Evolutionary conservation across 768 basidiomycete species (phyloP), one percentile per base, ranked within the genome.

Genomic region (Tephrocybe sp.): DNA sequence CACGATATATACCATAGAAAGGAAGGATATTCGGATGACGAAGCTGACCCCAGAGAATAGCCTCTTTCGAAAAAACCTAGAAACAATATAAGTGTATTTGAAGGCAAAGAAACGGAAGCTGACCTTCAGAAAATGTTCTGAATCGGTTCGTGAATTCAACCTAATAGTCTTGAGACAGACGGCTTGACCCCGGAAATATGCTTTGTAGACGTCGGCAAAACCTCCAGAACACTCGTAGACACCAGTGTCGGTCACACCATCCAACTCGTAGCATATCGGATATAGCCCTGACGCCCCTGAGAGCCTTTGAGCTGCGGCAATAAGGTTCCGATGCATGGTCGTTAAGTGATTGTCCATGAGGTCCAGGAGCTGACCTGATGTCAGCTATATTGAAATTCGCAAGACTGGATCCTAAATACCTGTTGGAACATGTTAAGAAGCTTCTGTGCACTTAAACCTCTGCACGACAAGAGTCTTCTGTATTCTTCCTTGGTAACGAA

Each of bases 21-120:
- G 19, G 34, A 14, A 50, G 41, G 12, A 50, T 35, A 31, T 50
- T 50, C 23, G 19, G 49, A n/a, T 50, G 49, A 10, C 11, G n/a
- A n/a, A 43, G 19, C 8, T 20, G 26, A 12, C 17, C 13, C 49
- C 41, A 50, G 16, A 36, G 33, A 19, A 53, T 11, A 0, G 12
- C 23, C 47, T 36, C 35, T 36, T 36, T 36, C 13, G 35, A 36
- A 36, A 36, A 12, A 12, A 36, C 13, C 35, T 36, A 36, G 12
- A 3, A 10, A 36, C 12, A 36, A 5, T 13, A 12, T 12, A 3
- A 12, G 11, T 36, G 35, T 36, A 13, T 10, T 36, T 13, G 4
- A 13, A 12, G 35, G 11, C 13, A 4, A 36, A 36, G 3, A 16
- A 16, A 12, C 16, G 11, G 16, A 13, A 12, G 16, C 11, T 5